Evolutionary conservation across 2,329 filamentous ascomycete species (phyloP), one percentile per base, ranked within the genome.

Genomic region (Diaporthe citri): DNA sequence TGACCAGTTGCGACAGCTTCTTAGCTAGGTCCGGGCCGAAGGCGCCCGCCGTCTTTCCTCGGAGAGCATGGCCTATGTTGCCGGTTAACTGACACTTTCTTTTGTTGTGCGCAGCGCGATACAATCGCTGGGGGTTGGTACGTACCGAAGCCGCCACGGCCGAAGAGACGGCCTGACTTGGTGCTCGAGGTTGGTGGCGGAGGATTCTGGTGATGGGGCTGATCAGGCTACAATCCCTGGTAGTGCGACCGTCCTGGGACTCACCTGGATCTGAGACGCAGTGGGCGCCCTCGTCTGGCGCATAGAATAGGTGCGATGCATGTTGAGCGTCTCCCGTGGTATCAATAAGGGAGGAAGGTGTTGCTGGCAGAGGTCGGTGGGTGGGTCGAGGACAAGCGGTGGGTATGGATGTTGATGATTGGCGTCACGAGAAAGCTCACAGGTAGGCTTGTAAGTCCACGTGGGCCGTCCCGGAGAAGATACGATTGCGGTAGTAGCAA

Each of bases 261-360:
- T 77, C 82, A 91, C 90, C 84, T 91, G 89, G 60, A 92, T 87
- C 82, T 91, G 90, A 82, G 95, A 97, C 82, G 97, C 97, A 79
- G 97, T 99, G 66, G 97, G 97, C 86, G 95, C 95, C 90, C 97
- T 93, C 86, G 94, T 93, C 87, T 97, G 94, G 93, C 97, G 96
- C 97, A 98, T 97, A 81, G 95, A 98, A 86, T 98, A 99, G 79
- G 97, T 98, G 85, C 96, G 95, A 91, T 99, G 97, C 96, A 99
- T 99, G 74, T 77, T 87, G 86, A 75, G 60, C 51, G 66, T 34
- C 36, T 39, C 55, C 22, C 9, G 17, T 43, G 46, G 51, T 46
- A 60, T 43, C 43, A 52, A 62, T 9, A 10, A 57, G 34, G 55
- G 51, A 48, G 28, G 28, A 25, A 25, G 57, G n/a, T 28, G 57